These are phyloP conservation scores for Chalara sp. DNA, from an alignment of 2,329 filamentous ascomycete species.

Conservation along the genomic window DNA sequence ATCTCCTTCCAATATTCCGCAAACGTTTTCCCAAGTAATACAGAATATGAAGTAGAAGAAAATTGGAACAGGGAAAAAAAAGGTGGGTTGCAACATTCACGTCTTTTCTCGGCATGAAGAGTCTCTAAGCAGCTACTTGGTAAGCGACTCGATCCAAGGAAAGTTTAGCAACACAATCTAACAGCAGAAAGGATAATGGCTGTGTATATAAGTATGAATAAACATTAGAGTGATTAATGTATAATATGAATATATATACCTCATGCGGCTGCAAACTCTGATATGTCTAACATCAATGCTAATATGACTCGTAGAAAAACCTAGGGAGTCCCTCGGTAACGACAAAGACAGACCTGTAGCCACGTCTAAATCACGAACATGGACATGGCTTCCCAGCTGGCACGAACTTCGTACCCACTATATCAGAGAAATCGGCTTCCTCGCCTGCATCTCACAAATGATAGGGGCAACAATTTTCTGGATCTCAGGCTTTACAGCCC, in stretches of 20 bases:
- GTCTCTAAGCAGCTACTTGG: no score
- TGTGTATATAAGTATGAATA: no score
- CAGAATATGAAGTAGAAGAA: no score
- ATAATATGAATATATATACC: not conserved
- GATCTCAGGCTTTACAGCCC: slow-evolving; percentile 53
- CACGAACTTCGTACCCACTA: slow-evolving; percentile 53
- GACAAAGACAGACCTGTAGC: slow-evolving; percentile 11
- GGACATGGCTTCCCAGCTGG: slow-evolving; percentile 54
- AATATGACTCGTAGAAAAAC: slow-evolving; percentile 2
- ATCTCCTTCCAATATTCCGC: no score
- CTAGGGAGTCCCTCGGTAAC: slow-evolving; percentile 5
- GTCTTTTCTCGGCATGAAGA: no score
- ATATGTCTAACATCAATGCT: not conserved
- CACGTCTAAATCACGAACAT: slow-evolving; percentile 27
- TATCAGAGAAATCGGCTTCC: slow-evolving; percentile 53
- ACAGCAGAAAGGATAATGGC: no score
- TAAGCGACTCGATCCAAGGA: no score
- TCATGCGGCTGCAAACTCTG: not conserved
- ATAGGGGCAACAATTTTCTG: slow-evolving; percentile 57
- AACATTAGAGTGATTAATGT: no score
- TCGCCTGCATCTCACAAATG: slow-evolving; percentile 50
- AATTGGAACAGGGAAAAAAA: no score
- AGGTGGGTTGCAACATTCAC: no score
- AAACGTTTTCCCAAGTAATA: no score
- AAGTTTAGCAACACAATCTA: no score